Conservation (phyloP, 805 yeast species). For the Kodamaea hsintzibuensis region DNA sequence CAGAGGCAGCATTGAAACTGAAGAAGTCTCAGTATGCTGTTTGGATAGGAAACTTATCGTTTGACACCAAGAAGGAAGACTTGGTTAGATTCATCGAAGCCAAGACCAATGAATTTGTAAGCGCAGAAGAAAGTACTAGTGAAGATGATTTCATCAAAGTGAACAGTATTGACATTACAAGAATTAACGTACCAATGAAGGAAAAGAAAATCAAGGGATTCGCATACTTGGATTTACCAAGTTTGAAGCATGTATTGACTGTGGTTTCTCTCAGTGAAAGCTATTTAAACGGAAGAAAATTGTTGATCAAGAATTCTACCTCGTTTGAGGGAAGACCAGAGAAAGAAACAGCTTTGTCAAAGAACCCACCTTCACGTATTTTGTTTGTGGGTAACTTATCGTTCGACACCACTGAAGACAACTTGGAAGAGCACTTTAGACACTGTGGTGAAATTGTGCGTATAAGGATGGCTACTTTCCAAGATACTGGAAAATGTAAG, state of each 20-base stretch:
- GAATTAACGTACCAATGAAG: slow-evolving; percentile 80
- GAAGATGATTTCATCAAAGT: slow-evolving; percentile 33
- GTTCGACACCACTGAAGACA: slow-evolving; percentile 84
- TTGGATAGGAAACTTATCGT: slow-evolving; percentile 93
- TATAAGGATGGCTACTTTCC: slow-evolving; percentile 96
- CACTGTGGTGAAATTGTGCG: slow-evolving; percentile 86
- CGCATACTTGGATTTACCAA: slow-evolving; percentile 82
- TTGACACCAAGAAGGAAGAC: slow-evolving; percentile 78
- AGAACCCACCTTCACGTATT: slow-evolving; percentile 86
- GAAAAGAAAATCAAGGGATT: slow-evolving; percentile 77
- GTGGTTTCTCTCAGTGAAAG: slow-evolving; percentile 72
- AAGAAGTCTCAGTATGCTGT: slow-evolving; percentile 66
- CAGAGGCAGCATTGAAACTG: slow-evolving; percentile 27
- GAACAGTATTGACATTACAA: slow-evolving; percentile 58
- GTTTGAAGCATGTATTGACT: slow-evolving; percentile 56
- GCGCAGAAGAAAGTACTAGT: slow-evolving; percentile 20
- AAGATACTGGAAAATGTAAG: slow-evolving; percentile 94
- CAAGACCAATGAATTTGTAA: slow-evolving; percentile 47
- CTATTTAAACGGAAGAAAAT: slow-evolving; percentile 77
- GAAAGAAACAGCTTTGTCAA: slow-evolving; percentile 46
- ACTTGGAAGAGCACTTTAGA: slow-evolving; percentile 77
- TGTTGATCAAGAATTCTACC: slow-evolving; percentile 77
- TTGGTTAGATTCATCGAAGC: slow-evolving; percentile 61
- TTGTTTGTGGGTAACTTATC: slow-evolving; percentile 92
- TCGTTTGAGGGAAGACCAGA: slow-evolving; percentile 89